Evolutionary conservation across 306 rosid species (phyloP), one percentile per base, ranked within the genome.

Genomic region (Sindora glabra): DNA sequence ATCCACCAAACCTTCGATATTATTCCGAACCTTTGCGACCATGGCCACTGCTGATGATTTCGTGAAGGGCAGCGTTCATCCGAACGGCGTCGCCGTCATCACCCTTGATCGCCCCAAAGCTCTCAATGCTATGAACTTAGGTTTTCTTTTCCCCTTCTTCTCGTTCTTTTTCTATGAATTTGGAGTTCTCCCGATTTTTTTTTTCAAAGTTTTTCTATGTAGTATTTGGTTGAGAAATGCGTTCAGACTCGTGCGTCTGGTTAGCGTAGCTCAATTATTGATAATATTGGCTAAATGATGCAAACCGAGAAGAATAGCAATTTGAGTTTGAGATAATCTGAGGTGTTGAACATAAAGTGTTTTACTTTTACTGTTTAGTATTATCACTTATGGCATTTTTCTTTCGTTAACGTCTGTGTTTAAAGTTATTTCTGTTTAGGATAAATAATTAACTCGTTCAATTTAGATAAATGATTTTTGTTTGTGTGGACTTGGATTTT

Each of bases 21-120:
- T 71, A 37, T 18, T 71, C 40, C 86, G 91, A 65, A 33, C 68
- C 58, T 78, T 94, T 37, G 76, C 86, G 21, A 72, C 74, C 55
- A 89, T 94, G 99, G 91, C 97, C 33, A 30, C 52, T 15, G 5
- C 73, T 8, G 99, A 86, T 8, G 84, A 86, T 57, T 84, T 89
- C 80, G 86, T 94, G 65, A 89, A 77, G 64, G 97, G 86, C 7
- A 64, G 46, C 50, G 82, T 94, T 66, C 78, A 82, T 61, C 78
- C 85, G 2, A 94, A 89, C 81, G 99, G 99, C 55, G 71, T 94
- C 61, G 99, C 95, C 3, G 84, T 86, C 17, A 77, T 94, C 77
- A 84, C 99, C 10, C 99, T 94, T 71, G 95, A 86, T 82, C 99
- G 99, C 38, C 77, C 99, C 80, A 84, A 81, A 89, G 99, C 99